phyloP scores from a whole-genome alignment of 164 flowering plant genomes.

The Sedum album region DNA sequence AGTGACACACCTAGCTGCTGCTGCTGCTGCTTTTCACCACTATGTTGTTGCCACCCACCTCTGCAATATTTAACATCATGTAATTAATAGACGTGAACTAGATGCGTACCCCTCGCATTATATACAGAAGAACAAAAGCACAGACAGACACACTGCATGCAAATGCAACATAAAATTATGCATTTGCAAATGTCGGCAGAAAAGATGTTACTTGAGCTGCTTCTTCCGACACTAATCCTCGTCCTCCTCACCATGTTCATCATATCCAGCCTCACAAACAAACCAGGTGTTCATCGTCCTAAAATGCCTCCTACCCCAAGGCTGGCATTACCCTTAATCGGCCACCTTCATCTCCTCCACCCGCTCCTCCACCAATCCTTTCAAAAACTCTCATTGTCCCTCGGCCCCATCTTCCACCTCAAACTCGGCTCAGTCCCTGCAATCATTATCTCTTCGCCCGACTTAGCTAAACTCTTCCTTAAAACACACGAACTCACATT shows the following conservation, averaged over 20 bases:
- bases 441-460: conserved; percentile 33
- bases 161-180: too few relatives aligned
- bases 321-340: conserved; percentile 34
- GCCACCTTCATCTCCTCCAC: conserved; percentile 34
- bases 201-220: background rate
- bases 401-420: conserved; percentile 31
- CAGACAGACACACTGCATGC: too few relatives aligned
- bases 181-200: too few relatives aligned
- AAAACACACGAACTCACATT: conserved; percentile 36
- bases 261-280: conserved; percentile 2
- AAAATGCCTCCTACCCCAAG: conserved; percentile 38
- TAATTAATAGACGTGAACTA: too few relatives aligned
- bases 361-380: conserved; percentile 33
- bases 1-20: too few relatives aligned
- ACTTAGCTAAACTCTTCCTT: conserved; percentile 31
- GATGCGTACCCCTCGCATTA: too few relatives aligned
- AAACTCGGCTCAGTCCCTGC: conserved; percentile 25
- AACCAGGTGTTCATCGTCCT: background rate
- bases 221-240: background rate
- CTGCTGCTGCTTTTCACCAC: too few relatives aligned
- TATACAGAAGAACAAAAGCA: too few relatives aligned
- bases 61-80: too few relatives aligned
- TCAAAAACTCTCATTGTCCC: conserved; percentile 24
- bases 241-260: conserved; percentile 12
- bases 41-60: too few relatives aligned